Evolutionary conservation across 345 rosid genomes (phyloP), one percentile per base, ranked within the genome.

Genomic region (Dovyalis caffra): DNA sequence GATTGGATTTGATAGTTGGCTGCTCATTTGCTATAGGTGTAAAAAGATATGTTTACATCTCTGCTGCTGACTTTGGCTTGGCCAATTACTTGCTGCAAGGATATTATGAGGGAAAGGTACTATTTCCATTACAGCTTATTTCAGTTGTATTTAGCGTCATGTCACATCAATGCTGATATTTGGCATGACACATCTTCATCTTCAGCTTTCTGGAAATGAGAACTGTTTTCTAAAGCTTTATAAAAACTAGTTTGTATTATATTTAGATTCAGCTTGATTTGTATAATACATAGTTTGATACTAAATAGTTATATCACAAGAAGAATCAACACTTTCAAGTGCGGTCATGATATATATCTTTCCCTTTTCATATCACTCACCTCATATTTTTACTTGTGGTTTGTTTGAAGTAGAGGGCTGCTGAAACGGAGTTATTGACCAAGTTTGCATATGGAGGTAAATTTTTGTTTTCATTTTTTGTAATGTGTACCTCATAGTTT

Each of bases 51-150:
- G 90, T 90, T 69, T 93, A 88, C 77, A 89, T 95, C 23, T 95
- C 99, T 61, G 97, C 98, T 69, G 98, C 99, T 72, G 95, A 90
- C 83, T 91, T 91, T 73, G 98, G 99, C 26, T 35, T 90, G 78
- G 97, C 76, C 57, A 95, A 93, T 75, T 88, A 89, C 86, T 56
- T 95, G 34, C 81, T 93, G 81, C 81, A 73, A 68, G 99, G 99
- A 79, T 95, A 91, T 80, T 93, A 88, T 18, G 99, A 93, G 81
- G 99, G 97, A 74, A 95, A 90, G 99, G 98, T 92, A 86, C 47
- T 72, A 15, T 31, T 25, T 7, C 68, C 25, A 1, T 32, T 47
- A 37, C 33, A 10, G 1, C 62, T 49, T 18, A 8, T 65, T 6
- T 43, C 20, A 21, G 7, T 31, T 76, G 69, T 25, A 23, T 28